These are phyloP conservation scores for Raffaelea deltoideospora DNA, from an alignment of 2,329 filamentous ascomycete genomes.

Conservation along the genomic window DNA sequence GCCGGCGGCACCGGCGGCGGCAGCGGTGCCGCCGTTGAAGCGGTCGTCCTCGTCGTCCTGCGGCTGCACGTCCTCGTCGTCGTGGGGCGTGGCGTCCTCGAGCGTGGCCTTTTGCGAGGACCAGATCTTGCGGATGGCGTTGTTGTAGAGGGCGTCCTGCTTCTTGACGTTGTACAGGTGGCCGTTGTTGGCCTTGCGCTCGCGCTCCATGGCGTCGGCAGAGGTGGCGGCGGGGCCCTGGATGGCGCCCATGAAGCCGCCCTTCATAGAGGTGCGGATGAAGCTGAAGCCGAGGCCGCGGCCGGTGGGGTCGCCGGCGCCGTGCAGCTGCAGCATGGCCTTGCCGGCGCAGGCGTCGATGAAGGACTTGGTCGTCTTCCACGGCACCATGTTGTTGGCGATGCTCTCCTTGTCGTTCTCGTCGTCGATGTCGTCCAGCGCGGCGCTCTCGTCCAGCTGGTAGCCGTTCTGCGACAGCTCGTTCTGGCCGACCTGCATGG, in stretches of 20 bases:
- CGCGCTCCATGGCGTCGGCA: conserved; percentile 75
- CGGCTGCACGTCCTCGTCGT: conserved; percentile 42
- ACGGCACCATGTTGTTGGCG: conserved; percentile 82
- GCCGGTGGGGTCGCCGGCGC: conserved; percentile 86
- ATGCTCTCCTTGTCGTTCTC: conserved; percentile 55
- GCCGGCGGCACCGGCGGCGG: conserved; percentile 17
- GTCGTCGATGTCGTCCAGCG: conserved; percentile 50
- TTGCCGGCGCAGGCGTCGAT: conserved; percentile 86
- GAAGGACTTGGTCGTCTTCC: conserved; percentile 95
- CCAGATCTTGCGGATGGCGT: conserved; percentile 87
- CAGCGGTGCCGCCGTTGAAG: conserved; percentile 49
- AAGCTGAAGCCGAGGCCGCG: conserved; percentile 93
- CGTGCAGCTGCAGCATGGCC: conserved; percentile 90
- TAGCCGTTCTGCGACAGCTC: conserved; percentile 86
- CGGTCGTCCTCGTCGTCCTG: conserved; percentile 48
- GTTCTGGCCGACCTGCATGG: conserved; percentile 91
- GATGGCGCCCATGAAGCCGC: conserved; percentile 76
- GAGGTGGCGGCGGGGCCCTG: conserved; percentile 47
- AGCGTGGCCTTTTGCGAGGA: conserved; percentile 70
- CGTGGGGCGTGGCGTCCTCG: conserved; percentile 54
- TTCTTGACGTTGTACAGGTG: conserved; percentile 96
- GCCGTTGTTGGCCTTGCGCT: conserved; percentile 76
- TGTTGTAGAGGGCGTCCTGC: conserved; percentile 83
- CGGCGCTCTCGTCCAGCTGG: conserved; percentile 44
- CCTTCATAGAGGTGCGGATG: conserved; percentile 97